These are phyloP conservation scores for Drechslera avenae DNA, from an alignment of 2,329 filamentous ascomycete species.

Conservation along the genomic window DNA sequence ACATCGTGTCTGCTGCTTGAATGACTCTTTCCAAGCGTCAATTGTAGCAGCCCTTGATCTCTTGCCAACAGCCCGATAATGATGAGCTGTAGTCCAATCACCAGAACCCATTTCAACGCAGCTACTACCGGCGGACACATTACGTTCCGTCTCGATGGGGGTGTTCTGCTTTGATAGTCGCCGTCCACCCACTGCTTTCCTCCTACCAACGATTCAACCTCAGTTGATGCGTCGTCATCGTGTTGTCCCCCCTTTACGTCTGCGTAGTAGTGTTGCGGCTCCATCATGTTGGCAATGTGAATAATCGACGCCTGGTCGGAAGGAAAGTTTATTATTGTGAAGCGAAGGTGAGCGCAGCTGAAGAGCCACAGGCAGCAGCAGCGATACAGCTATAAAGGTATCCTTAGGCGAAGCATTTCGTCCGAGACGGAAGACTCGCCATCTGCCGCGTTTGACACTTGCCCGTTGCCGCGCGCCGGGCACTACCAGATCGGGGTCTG, in stretches of 20 bases:
- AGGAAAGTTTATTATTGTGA: slow-evolving; percentile 2
- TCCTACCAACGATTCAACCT: slow-evolving; percentile 41
- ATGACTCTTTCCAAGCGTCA: slow-evolving; percentile 20
- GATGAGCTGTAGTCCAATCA: slow-evolving; percentile 38
- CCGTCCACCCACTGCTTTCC: slow-evolving; percentile 34
- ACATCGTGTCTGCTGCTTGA: slow-evolving; percentile 37
- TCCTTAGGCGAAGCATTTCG: slow-evolving; percentile 9
- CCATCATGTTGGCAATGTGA: slow-evolving; percentile 27
- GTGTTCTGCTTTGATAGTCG: slow-evolving; percentile 23
- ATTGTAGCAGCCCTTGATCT: slow-evolving; percentile 38
- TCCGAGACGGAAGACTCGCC: slow-evolving; percentile 20
- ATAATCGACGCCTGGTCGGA: slow-evolving; percentile 30
- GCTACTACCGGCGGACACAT: slow-evolving; percentile 16
- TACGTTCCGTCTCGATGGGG: slow-evolving; percentile 26
- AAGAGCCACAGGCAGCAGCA: slow-evolving; percentile 25
- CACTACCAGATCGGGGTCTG: slow-evolving; percentile 10
- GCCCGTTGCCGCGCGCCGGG: slow-evolving; percentile 11
- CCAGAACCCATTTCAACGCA: slow-evolving; percentile 36
- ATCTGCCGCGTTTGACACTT: slow-evolving; percentile 32
- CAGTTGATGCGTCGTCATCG: slow-evolving; percentile 42
- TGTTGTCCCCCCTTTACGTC: slow-evolving; percentile 34
- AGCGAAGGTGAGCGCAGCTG: slow-evolving; percentile 37
- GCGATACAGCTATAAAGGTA: slow-evolving; percentile 21
- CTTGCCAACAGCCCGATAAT: slow-evolving; percentile 39
- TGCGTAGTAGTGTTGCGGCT: slow-evolving; percentile 39